phyloP scores from a whole-genome alignment of 805 yeast genomes.

The Saccharomycodes ludwigii region DNA sequence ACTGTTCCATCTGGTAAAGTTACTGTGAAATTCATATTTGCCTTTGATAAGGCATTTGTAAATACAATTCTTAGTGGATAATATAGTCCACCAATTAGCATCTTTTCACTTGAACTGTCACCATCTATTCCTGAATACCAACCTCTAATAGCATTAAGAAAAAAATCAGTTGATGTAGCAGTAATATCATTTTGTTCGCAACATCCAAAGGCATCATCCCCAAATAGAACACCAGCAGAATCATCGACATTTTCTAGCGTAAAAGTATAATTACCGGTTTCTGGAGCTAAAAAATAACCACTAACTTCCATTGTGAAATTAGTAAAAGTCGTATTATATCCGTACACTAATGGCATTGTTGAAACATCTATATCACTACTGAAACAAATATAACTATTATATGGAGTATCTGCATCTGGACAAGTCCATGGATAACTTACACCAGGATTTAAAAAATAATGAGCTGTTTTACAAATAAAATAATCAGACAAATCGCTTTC shows the following conservation, averaged over 20 bases:
- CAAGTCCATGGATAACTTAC: no score
- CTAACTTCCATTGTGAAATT: constrained; percentile 17
- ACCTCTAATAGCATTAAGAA: constrained; percentile 6
- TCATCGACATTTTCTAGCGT: constrained; percentile 20
- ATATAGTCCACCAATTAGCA: constrained; percentile 8
- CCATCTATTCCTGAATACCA: constrained; percentile 1
- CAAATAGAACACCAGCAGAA: constrained; percentile 21
- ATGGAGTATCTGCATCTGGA: no score
- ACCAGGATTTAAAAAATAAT: no score
- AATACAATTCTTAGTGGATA: constrained; percentile 13
- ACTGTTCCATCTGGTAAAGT: constrained; percentile 8
- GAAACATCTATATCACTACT: no score
- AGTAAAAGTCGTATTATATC: constrained; percentile 9
- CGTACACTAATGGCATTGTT: no score
- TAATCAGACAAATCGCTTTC: no score
- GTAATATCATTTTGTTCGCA: constrained; percentile 13
- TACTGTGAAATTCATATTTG: constrained; percentile 5
- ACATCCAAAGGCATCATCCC: constrained; percentile 23
- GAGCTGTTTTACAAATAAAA: no score
- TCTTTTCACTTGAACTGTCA: constrained; percentile 1
- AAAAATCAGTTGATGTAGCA: constrained; percentile 3
- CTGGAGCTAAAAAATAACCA: constrained; percentile 18
- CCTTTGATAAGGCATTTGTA: constrained; percentile 6
- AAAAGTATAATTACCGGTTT: constrained; percentile 21
- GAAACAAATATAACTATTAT: no score